Percentiles rank a stretch among this genome's conserved stretches.
These are phyloP conservation scores for Cadophora luteo-olivacea DNA, from an alignment of 2,329 filamentous ascomycete species.

Conservation along the genomic window DNA sequence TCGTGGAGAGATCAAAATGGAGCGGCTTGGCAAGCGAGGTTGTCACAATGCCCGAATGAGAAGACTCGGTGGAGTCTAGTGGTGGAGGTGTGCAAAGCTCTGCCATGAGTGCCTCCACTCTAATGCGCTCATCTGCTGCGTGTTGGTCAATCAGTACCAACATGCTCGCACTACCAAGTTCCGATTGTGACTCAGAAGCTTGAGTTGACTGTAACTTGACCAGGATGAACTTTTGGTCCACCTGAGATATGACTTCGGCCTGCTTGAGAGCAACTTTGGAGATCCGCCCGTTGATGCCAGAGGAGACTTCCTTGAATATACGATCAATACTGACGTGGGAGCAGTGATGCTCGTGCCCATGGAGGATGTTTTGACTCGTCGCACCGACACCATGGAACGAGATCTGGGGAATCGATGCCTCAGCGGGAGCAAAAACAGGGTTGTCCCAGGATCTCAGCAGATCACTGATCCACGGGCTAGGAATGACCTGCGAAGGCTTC, in stretches of 20 bases:
- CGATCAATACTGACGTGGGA: constrained; percentile 41
- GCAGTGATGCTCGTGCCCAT: constrained; percentile 37
- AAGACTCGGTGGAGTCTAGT: background rate
- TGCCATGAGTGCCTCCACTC: constrained; percentile 74
- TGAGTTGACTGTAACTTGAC: constrained; percentile 51
- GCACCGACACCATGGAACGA: constrained; percentile 43
- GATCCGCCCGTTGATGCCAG: constrained; percentile 53
- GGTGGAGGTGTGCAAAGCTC: constrained; percentile 54
- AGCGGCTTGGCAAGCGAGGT: constrained; percentile 59
- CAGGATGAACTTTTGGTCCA: constrained; percentile 90
- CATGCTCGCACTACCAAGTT: constrained; percentile 43
- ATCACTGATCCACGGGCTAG: constrained; percentile 62
- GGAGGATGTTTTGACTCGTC: constrained; percentile 33
- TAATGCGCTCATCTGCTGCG: constrained; percentile 88
- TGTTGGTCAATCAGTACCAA: constrained; percentile 90
- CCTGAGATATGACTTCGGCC: constrained; percentile 77
- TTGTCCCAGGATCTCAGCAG: constrained; percentile 75
- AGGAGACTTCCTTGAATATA: constrained; percentile 37
- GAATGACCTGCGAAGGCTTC: constrained; percentile 1
- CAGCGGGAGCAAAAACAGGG: constrained; percentile 68
- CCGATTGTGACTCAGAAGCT: background rate
- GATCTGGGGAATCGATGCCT: constrained; percentile 54
- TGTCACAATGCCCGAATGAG: constrained; percentile 39
- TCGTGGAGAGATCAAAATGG: constrained; percentile 66
- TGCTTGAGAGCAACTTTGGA: constrained; percentile 65